Base-by-base conservation (phyloP, 108 stramenopile species). In the Skeletonema tropicum region DNA sequence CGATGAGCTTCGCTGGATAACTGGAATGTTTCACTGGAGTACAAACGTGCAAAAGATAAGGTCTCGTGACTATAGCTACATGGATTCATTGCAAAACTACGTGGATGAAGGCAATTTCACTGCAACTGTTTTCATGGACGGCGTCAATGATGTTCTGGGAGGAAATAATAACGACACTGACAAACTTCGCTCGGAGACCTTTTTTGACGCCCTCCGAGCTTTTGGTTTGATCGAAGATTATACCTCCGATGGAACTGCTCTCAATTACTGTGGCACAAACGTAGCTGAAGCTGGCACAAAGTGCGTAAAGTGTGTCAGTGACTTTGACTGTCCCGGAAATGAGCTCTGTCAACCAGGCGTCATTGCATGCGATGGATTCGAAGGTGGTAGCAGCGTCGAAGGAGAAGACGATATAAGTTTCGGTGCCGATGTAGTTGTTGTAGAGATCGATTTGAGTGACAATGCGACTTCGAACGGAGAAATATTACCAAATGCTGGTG, bases 21-120 rank as follows among this genome's bases (percentile, higher is more conserved):
- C 83, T 30, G 83, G 83, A 5, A 70, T 84, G 70, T 84, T 74
- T 70, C 76, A 84, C 61, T 84, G 83, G 83, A 66, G 71, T 14
- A 45, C 75, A 26, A 68, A 55, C 19, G 55, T 84, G 8, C 77
- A 84, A 64, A 45, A 75, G 41, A 73, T 76, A 64, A 45, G 70
- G 30, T 64, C 45, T 60, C 49, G 75, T 33, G 42, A 76, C 38
- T 80, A 80, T 60, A 67, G 57, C 21, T 66, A 76, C 31, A 62
- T 38, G 32, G 52, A 23, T 7, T 38, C 57, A 23, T 60, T 84
- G n/a, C 65, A 67, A 57, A 61, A 36, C 6, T 84, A 59, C 41
- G 83, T 80, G 10, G 59, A 80, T 41, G 70, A 58, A 46, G 77
- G 77, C 52, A 57, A 79, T 45, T 76, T 68, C 30, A 38, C 58